These are phyloP conservation scores for Aspergillus sp. DNA, from an alignment of 2,329 filamentous ascomycete species.

Conservation along the genomic window DNA sequence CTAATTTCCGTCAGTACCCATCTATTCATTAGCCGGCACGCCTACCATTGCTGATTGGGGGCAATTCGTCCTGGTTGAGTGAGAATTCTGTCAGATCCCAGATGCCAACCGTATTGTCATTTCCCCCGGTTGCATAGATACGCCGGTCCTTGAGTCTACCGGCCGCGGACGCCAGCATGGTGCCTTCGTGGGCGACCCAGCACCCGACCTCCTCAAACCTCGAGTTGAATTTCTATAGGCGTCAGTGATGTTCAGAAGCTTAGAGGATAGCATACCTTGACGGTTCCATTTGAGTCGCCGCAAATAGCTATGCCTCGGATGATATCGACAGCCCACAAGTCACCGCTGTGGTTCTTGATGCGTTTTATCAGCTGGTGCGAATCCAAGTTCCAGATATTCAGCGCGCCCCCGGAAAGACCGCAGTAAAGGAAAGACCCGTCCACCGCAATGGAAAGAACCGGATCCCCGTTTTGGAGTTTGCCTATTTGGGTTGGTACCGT, in stretches of 20 bases:
- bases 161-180: conserved; percentile 75
- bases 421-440: conserved; percentile 90
- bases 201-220: conserved; percentile 71
- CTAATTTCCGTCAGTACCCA: conserved; percentile 25
- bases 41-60: conserved; percentile 49
- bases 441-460: conserved; percentile 67
- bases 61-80: conserved; percentile 34
- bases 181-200: conserved; percentile 77
- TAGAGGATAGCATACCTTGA: conserved; percentile 52
- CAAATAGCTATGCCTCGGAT: conserved; percentile 79
- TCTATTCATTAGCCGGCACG: background rate
- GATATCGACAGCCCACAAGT: conserved; percentile 80
- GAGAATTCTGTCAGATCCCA: conserved; percentile 65
- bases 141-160: conserved; percentile 60
- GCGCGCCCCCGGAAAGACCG: conserved; percentile 74
- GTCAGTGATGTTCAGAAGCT: conserved; percentile 3
- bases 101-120: conserved; percentile 78
- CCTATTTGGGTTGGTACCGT: conserved; percentile 63
- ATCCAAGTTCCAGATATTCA: conserved; percentile 95
- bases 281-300: conserved; percentile 77
- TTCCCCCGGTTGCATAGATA: conserved; percentile 91
- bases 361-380: conserved; percentile 83
- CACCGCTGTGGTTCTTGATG: conserved; percentile 68
- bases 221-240: conserved; percentile 57
- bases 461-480: conserved; percentile 53